These are phyloP conservation scores for Geotrichum restrictum DNA, from an alignment of 1,139 yeast genomes.

Conservation along the genomic window DNA sequence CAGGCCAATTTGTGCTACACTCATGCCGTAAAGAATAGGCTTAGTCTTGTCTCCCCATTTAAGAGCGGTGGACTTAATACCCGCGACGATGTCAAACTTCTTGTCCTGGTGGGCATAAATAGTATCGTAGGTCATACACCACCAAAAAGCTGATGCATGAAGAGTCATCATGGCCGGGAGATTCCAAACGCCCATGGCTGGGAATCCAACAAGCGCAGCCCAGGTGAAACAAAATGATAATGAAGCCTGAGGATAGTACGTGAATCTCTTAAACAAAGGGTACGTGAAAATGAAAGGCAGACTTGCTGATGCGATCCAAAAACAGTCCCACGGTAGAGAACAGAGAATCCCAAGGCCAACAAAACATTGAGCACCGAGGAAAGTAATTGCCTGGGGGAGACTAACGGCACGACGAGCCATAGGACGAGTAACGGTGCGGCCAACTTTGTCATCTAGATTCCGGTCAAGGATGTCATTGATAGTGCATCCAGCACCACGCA, in stretches of 20 bases:
- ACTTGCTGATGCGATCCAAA: conserved; percentile 76
- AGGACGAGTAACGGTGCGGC: conserved; percentile 85
- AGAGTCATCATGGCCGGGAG: conserved; percentile 73
- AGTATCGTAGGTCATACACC: conserved; percentile 96
- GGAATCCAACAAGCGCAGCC: conserved; percentile 93
- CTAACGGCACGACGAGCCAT: conserved; percentile 81
- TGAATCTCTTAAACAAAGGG: conserved; percentile 89
- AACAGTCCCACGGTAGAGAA: conserved; percentile 75
- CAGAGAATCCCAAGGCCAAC: conserved; percentile 74
- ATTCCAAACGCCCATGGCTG: conserved; percentile 84
- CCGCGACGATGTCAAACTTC: conserved; percentile 76
- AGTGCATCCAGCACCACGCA: conserved; percentile 98
- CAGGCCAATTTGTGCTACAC: conserved; percentile 62
- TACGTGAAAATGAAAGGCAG: conserved; percentile 77
- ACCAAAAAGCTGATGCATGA: conserved; percentile 70
- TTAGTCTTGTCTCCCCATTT: conserved; percentile 84
- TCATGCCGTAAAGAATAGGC: conserved; percentile 58
- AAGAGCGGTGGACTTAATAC: conserved; percentile 90
- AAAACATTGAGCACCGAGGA: conserved; percentile 68
- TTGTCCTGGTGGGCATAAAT: conserved; percentile 98
- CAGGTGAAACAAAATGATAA: conserved; percentile 84
- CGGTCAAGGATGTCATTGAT: conserved; percentile 86
- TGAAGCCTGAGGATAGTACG: conserved; percentile 88
- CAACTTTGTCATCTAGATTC: conserved; percentile 76
- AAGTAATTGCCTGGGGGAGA: conserved; percentile 65